Percentiles rank a stretch among this genome's conserved stretches.
Conservation (phyloP, 768 basidiomycete species). For the Gloeopeniophorella convolvens region DNA sequence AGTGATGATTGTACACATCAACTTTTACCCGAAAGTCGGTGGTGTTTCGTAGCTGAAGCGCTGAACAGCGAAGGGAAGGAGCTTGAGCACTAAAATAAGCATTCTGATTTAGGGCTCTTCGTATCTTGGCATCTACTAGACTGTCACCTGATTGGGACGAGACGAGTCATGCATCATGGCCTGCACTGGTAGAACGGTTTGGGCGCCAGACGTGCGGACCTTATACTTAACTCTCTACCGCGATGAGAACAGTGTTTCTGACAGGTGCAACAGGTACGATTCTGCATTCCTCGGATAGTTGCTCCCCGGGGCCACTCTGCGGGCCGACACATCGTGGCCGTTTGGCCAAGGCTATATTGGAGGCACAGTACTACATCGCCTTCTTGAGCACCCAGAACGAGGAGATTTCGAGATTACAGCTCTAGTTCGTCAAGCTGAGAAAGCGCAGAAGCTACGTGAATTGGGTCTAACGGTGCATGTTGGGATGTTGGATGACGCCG, state of each 20-base stretch:
- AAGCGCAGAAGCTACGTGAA: constrained; percentile 35
- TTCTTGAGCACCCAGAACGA: constrained; percentile 33
- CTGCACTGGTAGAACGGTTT: too few species aligned
- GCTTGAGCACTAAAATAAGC: not conserved
- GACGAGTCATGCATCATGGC: too few species aligned
- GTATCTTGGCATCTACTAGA: too few species aligned
- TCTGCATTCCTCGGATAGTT: not conserved
- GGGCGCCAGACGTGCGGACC: too few species aligned
- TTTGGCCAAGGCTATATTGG: constrained; percentile 40
- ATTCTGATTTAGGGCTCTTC: not conserved
- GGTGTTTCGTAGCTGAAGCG: too few species aligned
- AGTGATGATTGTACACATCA: too few species aligned
- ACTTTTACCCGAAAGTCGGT: too few species aligned
- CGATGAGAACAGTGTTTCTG: not conserved
- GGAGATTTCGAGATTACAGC: constrained; percentile 35
- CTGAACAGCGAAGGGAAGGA: too few species aligned
- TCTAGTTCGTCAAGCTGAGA: constrained; percentile 38
- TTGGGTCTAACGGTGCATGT: constrained; percentile 22
- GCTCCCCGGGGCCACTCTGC: too few species aligned
- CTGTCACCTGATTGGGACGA: too few species aligned
- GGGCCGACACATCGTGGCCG: not conserved
- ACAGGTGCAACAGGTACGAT: not conserved
- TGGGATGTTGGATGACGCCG: constrained; percentile 40
- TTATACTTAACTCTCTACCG: not conserved
- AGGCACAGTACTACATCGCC: constrained; percentile 36